phyloP scores from a whole-genome alignment of 345 rosid genomes.

The Eucalyptus marginata region DNA sequence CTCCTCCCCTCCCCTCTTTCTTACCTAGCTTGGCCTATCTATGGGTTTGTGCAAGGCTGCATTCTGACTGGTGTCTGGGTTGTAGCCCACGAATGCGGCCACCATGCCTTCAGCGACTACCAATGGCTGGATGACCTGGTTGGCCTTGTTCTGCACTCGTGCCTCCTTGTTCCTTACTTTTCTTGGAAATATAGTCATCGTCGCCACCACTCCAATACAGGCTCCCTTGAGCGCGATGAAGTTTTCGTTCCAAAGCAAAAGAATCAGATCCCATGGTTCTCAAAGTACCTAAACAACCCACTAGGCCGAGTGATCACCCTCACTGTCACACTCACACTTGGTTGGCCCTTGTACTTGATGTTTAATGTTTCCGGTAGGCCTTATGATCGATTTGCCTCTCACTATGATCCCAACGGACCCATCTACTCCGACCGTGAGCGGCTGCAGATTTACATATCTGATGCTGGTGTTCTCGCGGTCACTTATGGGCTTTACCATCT shows the following conservation, averaged over 20 bases:
- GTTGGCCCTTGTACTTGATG: constrained; percentile 79
- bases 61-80: constrained; percentile 80
- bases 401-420: constrained; percentile 68
- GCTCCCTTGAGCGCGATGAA: constrained; percentile 75
- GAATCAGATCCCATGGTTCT: constrained; percentile 29
- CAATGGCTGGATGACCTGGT: constrained; percentile 82
- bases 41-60: constrained; percentile 79
- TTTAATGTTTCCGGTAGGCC: constrained; percentile 81
- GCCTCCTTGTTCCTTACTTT: constrained; percentile 81
- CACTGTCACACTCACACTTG: constrained; percentile 41
- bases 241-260: constrained; percentile 78
- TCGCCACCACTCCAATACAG: constrained; percentile 89
- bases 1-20: constrained; percentile 45
- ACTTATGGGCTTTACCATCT: constrained; percentile 43
- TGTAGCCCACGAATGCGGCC: constrained; percentile 91
- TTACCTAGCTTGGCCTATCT: constrained; percentile 66
- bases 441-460: constrained; percentile 58
- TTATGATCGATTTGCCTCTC: constrained; percentile 63
- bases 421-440: constrained; percentile 70
- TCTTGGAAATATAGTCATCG: constrained; percentile 94
- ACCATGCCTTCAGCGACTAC: constrained; percentile 90
- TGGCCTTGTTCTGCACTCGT: constrained; percentile 76
- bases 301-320: constrained; percentile 42
- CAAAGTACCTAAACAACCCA: constrained; percentile 70
- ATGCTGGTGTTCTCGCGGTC: constrained; percentile 52